phyloP scores from a whole-genome alignment of 140 eudicot species.

The Cichorium intybus region DNA sequence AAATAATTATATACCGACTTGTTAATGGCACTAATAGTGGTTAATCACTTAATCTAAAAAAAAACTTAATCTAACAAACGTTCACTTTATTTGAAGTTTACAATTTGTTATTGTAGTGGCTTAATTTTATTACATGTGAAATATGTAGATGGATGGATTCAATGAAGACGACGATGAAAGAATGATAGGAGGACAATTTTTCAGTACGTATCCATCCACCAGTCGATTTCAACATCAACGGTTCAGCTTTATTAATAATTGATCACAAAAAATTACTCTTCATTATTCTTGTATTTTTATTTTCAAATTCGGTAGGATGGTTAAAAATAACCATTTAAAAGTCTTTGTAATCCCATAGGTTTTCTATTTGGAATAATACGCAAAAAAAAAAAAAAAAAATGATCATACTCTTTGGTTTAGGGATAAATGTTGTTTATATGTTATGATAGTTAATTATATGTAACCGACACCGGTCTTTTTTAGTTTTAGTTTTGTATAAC shows the following conservation, averaged over 20 bases:
- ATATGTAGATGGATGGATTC: slow-evolving; percentile 53
- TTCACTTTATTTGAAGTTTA: not conserved
- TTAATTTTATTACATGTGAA: not conserved
- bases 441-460: not conserved
- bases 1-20: not conserved
- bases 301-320: not conserved
- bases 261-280: not conserved
- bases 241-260: slow-evolving; percentile 35
- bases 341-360: not conserved
- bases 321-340: not conserved
- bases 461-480: no score
- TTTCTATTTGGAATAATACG: slow-evolving; percentile 12
- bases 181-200: slow-evolving; percentile 29
- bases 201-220: slow-evolving; percentile 24
- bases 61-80: not conserved
- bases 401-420: not conserved
- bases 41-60: no score
- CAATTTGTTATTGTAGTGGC: not conserved
- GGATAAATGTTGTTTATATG: not conserved
- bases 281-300: not conserved
- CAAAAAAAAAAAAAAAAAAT: no score
- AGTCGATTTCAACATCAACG: slow-evolving; percentile 46
- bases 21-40: not conserved
- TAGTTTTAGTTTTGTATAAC: no score
- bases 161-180: slow-evolving; percentile 43